These are phyloP conservation scores for Amauroascus verrucosus DNA, from an alignment of 2,329 filamentous ascomycete genomes.

Conservation along the genomic window DNA sequence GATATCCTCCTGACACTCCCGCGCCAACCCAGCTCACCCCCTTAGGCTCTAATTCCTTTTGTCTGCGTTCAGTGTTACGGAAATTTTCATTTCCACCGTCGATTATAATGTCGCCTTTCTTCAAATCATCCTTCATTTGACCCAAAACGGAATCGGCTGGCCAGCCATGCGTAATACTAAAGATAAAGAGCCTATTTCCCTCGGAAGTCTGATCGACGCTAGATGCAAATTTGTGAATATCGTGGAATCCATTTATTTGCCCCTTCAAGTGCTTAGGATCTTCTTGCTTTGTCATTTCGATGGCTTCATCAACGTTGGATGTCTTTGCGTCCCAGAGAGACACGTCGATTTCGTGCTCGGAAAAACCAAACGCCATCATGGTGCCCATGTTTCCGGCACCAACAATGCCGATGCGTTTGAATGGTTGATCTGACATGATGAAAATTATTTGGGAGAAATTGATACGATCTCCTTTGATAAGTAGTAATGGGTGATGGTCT, in stretches of 20 bases:
- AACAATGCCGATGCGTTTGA: constrained; percentile 32
- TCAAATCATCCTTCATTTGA: constrained; percentile 42
- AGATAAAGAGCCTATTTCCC: constrained; percentile 29
- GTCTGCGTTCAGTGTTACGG: constrained; percentile 52
- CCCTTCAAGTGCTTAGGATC: constrained; percentile 21
- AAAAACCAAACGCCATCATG: constrained; percentile 36
- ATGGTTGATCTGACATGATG: constrained; percentile 19
- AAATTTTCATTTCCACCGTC: constrained; percentile 61
- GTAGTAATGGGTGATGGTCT: too few species aligned
- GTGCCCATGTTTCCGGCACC: constrained; percentile 36
- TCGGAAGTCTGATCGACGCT: constrained; percentile 25
- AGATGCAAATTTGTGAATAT: constrained; percentile 29
- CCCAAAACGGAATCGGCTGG: constrained; percentile 30
- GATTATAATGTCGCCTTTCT: constrained; percentile 54
- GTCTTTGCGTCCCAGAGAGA: constrained; percentile 32
- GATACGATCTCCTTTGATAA: too few species aligned
- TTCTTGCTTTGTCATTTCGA: constrained; percentile 19
- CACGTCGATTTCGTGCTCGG: constrained; percentile 31
- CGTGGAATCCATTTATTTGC: constrained; percentile 27
- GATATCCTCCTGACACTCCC: constrained; percentile 60
- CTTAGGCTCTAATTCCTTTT: constrained; percentile 45
- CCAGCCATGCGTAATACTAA: constrained; percentile 33
- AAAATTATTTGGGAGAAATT: not conserved
- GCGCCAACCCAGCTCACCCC: constrained; percentile 58
- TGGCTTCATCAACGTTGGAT: constrained; percentile 28